Evolutionary conservation across 2,329 filamentous ascomycete species (phyloP).

Genomic region (Epichloe gansuensis): DNA sequence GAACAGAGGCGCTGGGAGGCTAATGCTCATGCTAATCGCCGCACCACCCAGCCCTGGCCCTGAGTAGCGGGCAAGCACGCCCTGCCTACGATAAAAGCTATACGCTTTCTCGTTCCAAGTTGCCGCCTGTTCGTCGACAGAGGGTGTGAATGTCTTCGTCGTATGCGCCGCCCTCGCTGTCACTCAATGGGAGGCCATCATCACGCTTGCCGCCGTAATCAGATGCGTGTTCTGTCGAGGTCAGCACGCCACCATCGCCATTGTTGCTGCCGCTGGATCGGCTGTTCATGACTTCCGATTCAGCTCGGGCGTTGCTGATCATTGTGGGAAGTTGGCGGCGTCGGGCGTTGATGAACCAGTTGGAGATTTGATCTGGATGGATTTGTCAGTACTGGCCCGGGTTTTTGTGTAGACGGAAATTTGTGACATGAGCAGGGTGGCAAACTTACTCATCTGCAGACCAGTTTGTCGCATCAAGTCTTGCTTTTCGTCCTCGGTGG

Average conservation of each 20-base stretch:
- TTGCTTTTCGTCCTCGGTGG: conserved; percentile 79
- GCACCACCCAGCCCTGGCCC: too few species aligned
- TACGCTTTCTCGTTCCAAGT: conserved; percentile 35
- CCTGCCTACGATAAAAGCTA: conserved; percentile 10
- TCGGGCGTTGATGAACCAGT: conserved; percentile 72
- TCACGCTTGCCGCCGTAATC: conserved; percentile 18
- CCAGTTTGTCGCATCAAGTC: conserved; percentile 65
- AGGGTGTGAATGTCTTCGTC: conserved; percentile 30
- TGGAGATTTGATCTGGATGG: conserved; percentile 53
- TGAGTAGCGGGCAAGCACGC: too few species aligned
- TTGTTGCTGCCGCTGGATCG: conserved; percentile 9
- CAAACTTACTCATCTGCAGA: conserved; percentile 61
- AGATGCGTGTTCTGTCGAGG: conserved; percentile 23
- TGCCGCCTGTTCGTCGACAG: conserved; percentile 18
- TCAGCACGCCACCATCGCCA: conserved; percentile 25
- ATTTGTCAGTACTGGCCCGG: background rate
- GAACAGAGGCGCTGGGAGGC: too few species aligned
- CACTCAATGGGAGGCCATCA: conserved; percentile 29
- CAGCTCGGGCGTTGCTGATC: conserved; percentile 43
- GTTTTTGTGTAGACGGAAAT: background rate
- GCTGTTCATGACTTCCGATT: conserved; percentile 34
- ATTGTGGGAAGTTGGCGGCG: conserved; percentile 51
- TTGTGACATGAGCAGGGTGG: background rate
- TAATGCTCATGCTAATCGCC: too few species aligned
- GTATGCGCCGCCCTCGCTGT: conserved; percentile 32